Evolutionary conservation across 352 stramenopile genomes (phyloP).

Genomic region (Phytophthora pseudosyringae): DNA sequence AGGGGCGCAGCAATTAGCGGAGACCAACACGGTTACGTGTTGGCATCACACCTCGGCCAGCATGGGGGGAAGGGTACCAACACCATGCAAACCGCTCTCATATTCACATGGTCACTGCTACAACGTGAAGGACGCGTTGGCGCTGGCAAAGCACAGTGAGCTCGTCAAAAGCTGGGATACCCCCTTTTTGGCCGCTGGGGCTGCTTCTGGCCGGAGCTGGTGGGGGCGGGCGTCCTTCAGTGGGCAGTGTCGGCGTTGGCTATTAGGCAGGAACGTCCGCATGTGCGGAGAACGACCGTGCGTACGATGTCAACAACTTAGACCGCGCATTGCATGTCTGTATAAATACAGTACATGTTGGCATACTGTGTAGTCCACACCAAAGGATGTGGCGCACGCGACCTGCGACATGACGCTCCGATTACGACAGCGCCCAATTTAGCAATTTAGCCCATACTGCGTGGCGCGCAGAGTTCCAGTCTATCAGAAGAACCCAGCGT

Average conservation of each 20-base stretch:
- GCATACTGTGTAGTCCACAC: background rate
- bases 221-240: slow-evolving; percentile 16
- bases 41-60: too few relatives aligned
- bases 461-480: background rate
- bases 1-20: background rate
- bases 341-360: too few relatives aligned
- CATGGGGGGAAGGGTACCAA: too few relatives aligned
- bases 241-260: slow-evolving; percentile 13
- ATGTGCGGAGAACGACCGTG: background rate
- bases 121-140: slow-evolving; percentile 73
- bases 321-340: too few relatives aligned
- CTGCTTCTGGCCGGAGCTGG: slow-evolving; percentile 10
- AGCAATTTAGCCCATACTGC: background rate
- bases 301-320: too few relatives aligned
- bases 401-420: background rate
- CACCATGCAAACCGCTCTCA: too few relatives aligned
- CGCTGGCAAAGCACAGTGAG: slow-evolving; percentile 90
- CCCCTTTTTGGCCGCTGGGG: slow-evolving; percentile 37
- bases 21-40: too few relatives aligned
- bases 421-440: background rate
- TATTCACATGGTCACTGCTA: slow-evolving; percentile 25
- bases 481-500: slow-evolving; percentile 4
- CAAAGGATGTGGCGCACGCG: background rate
- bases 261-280: slow-evolving; percentile 21
- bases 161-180: slow-evolving; percentile 91